Conservation (phyloP, 371 early-diverging fungal species). For the Nematocida ironsii region DNA sequence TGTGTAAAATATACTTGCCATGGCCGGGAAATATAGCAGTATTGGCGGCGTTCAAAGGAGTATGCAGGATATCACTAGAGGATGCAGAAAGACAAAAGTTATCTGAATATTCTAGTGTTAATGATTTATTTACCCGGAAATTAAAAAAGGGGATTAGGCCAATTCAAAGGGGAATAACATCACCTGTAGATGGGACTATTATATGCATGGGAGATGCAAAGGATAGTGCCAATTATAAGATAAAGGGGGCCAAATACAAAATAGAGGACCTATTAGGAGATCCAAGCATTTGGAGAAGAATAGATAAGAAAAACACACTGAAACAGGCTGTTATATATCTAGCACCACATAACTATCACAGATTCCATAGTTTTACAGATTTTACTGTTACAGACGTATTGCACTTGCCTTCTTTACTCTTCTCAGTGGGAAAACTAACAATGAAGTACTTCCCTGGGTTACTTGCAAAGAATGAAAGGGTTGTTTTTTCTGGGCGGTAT, state of each 20-base stretch:
- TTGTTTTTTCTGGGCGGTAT: conserved; percentile 20
- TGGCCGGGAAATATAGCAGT: conserved; percentile 39
- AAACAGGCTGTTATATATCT: conserved; percentile 40
- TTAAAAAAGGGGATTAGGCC: neutral
- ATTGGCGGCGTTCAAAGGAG: neutral
- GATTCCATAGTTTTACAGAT: conserved; percentile 36
- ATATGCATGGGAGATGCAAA: neutral
- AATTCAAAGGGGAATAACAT: conserved; percentile 12
- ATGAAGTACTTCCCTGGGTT: conserved; percentile 38
- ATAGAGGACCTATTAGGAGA: conserved; percentile 27
- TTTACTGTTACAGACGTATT: conserved; percentile 4
- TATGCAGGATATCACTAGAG: conserved; percentile 20
- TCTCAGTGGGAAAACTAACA: conserved; percentile 35
- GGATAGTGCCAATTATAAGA: neutral
- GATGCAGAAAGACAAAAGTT: conserved; percentile 22
- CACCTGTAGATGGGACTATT: conserved; percentile 33
- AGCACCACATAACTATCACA: conserved; percentile 40
- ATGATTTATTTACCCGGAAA: conserved; percentile 36
- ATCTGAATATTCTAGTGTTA: conserved; percentile 19
- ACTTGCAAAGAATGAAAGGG: conserved; percentile 44
- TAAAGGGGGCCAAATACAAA: conserved; percentile 37
- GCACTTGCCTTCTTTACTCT: conserved; percentile 33
- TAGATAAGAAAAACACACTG: neutral
- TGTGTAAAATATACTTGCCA: conserved; percentile 14
- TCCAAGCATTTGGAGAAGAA: neutral